A percentile compares a stretch with the other conserved stretches of the same genome.
Evolutionary conservation across 129 eudicot genomes (phyloP).

Genomic region (Erigeron canadensis): DNA sequence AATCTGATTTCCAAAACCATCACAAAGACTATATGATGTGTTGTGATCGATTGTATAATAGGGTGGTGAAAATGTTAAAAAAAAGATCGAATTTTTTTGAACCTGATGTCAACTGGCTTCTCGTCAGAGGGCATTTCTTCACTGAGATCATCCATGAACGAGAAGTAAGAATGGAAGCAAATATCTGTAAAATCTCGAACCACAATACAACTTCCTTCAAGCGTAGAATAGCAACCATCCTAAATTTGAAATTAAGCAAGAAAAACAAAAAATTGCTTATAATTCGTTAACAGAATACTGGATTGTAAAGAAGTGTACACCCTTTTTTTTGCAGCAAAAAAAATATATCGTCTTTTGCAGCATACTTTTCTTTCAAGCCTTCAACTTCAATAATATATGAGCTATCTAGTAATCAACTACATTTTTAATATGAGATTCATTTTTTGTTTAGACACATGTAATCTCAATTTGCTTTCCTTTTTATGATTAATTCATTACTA

Average conservation of each 20-base stretch:
- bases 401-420: too few species aligned
- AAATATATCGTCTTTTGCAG: too few species aligned
- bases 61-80: not conserved
- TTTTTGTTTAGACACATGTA: too few species aligned
- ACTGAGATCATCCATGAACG: conserved; percentile 84
- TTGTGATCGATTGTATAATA: not conserved
- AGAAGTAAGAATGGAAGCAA: conserved; percentile 95
- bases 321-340: too few species aligned
- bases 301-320: not conserved
- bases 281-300: not conserved
- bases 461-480: too few species aligned
- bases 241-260: conserved; percentile 18
- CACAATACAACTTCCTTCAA: conserved; percentile 69
- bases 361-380: too few species aligned
- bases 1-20: conserved; percentile 38
- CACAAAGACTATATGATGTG: not conserved
- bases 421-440: too few species aligned
- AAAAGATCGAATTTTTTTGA: conserved; percentile 2
- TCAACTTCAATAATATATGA: too few species aligned
- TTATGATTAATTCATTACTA: too few species aligned
- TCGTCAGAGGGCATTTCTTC: conserved; percentile 61
- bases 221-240: conserved; percentile 79
- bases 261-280: not conserved
- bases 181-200: conserved; percentile 88
- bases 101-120: conserved; percentile 73